These are phyloP conservation scores for Allomyces macrogynus DNA, from an alignment of 192 early-diverging fungal genomes.

Conservation along the genomic window DNA sequence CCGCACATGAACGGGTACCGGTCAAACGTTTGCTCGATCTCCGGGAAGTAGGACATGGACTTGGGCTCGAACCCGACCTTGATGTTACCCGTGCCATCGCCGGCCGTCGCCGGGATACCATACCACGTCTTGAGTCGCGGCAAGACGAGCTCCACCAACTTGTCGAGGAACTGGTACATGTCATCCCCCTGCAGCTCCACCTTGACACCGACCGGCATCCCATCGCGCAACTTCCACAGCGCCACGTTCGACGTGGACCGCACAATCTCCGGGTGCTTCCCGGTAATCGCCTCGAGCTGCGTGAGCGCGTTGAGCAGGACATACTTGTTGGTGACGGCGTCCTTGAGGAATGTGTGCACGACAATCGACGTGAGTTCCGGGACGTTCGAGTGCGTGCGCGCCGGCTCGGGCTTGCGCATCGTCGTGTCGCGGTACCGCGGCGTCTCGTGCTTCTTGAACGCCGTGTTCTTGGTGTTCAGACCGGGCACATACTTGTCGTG, in stretches of 20 bases:
- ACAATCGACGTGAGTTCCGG: slow-evolving; percentile 53
- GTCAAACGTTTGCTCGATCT: slow-evolving; percentile 91
- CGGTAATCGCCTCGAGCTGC: slow-evolving; percentile 75
- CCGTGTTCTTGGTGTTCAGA: slow-evolving; percentile 8
- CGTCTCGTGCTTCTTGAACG: slow-evolving; percentile 10
- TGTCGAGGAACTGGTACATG: slow-evolving; percentile 91
- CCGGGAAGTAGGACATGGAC: slow-evolving; percentile 80
- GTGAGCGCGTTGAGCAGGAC: slow-evolving; percentile 73
- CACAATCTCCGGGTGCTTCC: slow-evolving; percentile 51
- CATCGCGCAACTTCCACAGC: slow-evolving; percentile 67
- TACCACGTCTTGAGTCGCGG: slow-evolving; percentile 83
- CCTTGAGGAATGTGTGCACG: slow-evolving; percentile 70
- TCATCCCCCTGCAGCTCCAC: slow-evolving; percentile 57
- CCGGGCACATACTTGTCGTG: slow-evolving; percentile 10
- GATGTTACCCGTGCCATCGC: slow-evolving; percentile 65
- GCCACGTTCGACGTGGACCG: slow-evolving; percentile 62
- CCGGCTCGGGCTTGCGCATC: slow-evolving; percentile 29
- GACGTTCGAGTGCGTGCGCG: slow-evolving; percentile 33
- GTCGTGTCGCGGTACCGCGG: slow-evolving; percentile 21
- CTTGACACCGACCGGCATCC: slow-evolving; percentile 76
- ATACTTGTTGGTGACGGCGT: slow-evolving; percentile 72
- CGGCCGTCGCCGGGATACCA: slow-evolving; percentile 47
- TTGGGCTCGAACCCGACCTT: slow-evolving; percentile 63
- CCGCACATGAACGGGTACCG: slow-evolving; percentile 76
- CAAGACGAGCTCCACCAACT: slow-evolving; percentile 79